Evolutionary conservation across 108 stramenopile genomes (phyloP).

Genomic region (Chaetoceros muelleri): DNA sequence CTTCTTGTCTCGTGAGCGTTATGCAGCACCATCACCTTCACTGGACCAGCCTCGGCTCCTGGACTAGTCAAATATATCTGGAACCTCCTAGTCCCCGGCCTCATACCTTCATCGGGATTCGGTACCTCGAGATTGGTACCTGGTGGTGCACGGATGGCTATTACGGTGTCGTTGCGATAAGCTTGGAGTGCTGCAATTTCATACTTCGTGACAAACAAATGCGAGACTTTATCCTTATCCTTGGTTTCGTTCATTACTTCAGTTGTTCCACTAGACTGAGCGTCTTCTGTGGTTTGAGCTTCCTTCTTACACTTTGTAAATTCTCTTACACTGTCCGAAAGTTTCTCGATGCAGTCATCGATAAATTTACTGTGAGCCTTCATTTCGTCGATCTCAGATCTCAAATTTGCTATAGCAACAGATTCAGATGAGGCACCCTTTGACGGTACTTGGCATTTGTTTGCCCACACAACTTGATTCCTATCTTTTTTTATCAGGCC

Average conservation of each 20-base stretch:
- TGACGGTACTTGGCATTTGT: too few species aligned
- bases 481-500: constrained; percentile 82
- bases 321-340: too few species aligned
- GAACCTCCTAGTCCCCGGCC: constrained; percentile 54
- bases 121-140: constrained; percentile 87
- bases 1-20: too few species aligned
- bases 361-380: too few species aligned
- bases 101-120: constrained; percentile 78
- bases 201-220: constrained; percentile 53
- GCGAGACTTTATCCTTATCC: too few species aligned
- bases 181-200: constrained; percentile 54
- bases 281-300: constrained; percentile 14
- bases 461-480: constrained; percentile 89
- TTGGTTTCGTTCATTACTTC: constrained; percentile 4
- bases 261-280: constrained; percentile 1
- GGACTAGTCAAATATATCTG: constrained; percentile 80
- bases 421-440: too few species aligned
- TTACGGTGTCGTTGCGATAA: constrained; percentile 66
- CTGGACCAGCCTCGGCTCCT: too few species aligned
- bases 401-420: too few species aligned
- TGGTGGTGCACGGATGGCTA: constrained; percentile 82
- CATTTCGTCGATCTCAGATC: too few species aligned
- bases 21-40: too few species aligned
- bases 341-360: too few species aligned
- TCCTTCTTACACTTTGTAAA: too few species aligned